phyloP scores from a whole-genome alignment of 768 basidiomycete genomes.

The Lactarius trivialis region DNA sequence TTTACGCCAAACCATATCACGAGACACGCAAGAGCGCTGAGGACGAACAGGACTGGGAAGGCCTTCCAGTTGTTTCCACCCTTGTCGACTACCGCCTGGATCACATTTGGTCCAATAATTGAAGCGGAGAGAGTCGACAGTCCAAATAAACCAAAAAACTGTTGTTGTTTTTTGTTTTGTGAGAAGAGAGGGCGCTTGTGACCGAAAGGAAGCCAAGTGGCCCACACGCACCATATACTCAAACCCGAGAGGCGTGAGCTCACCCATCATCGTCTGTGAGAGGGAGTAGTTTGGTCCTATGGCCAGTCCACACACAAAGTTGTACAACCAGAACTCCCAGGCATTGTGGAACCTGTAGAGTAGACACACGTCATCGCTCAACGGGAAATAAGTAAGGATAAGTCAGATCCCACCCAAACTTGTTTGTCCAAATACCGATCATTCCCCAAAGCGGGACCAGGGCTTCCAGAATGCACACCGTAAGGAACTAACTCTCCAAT shows the following conservation, averaged over 20 bases:
- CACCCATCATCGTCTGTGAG: slow-evolving; percentile 80
- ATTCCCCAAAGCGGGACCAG: slow-evolving; percentile 82
- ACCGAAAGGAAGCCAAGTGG: background rate
- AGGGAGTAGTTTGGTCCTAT: slow-evolving; percentile 86
- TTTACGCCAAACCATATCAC: slow-evolving; percentile 65
- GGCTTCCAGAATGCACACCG: slow-evolving; percentile 71
- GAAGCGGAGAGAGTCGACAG: slow-evolving; percentile 71
- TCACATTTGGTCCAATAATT: slow-evolving; percentile 80
- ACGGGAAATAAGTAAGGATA: background rate
- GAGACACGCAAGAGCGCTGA: slow-evolving; percentile 56
- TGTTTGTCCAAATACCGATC: slow-evolving; percentile 77
- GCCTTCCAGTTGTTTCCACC: slow-evolving; percentile 72
- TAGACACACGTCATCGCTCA: background rate
- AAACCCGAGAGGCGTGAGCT: slow-evolving; percentile 80
- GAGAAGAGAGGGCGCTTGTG: background rate
- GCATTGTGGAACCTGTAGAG: slow-evolving; percentile 52
- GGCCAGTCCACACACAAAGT: slow-evolving; percentile 71
- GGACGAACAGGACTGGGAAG: slow-evolving; percentile 73
- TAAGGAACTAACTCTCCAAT: slow-evolving; percentile 46
- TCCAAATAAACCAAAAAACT: slow-evolving; percentile 40
- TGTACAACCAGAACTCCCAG: slow-evolving; percentile 90
- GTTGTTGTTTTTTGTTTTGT: background rate
- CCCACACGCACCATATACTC: slow-evolving; percentile 58
- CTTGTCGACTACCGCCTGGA: slow-evolving; percentile 71
- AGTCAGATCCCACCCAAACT: slow-evolving; percentile 49